phyloP scores from a whole-genome alignment of 257 asterid species.

The Craterostigma plantagineum region DNA sequence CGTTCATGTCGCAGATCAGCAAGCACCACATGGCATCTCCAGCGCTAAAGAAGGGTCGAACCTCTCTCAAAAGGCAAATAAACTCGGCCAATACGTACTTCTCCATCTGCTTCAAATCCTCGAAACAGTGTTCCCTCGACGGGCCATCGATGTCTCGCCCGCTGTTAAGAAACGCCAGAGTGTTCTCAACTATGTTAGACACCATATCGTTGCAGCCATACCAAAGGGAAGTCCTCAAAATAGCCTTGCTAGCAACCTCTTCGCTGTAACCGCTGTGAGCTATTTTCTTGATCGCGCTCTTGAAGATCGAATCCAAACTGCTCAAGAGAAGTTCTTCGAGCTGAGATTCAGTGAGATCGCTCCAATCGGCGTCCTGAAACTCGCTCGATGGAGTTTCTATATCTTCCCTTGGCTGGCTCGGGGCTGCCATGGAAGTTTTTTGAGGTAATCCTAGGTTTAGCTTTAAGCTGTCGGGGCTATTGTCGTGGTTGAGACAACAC shows the following conservation, averaged over 20 bases:
- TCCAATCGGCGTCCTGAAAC: slow-evolving; percentile 78
- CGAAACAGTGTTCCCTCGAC: slow-evolving; percentile 50
- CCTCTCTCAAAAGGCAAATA: slow-evolving; percentile 73
- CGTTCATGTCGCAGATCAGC: slow-evolving; percentile 83
- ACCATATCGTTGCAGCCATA: slow-evolving; percentile 86
- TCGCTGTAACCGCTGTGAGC: slow-evolving; percentile 51
- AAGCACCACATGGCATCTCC: slow-evolving; percentile 99
- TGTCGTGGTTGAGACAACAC: slow-evolving; percentile 36
- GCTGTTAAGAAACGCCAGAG: slow-evolving; percentile 53
- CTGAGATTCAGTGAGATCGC: slow-evolving; percentile 74
- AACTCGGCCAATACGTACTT: slow-evolving; percentile 82
- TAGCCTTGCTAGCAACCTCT: slow-evolving; percentile 58
- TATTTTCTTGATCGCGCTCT: slow-evolving; percentile 72
- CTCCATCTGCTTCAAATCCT: slow-evolving; percentile 73
- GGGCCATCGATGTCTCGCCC: slow-evolving; percentile 45
- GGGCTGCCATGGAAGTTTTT: slow-evolving; percentile 30
- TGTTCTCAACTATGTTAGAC: slow-evolving; percentile 79
- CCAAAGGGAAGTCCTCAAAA: slow-evolving; percentile 78
- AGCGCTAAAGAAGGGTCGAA: slow-evolving; percentile 76
- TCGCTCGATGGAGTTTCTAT: slow-evolving; percentile 28
- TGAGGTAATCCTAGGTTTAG: slow-evolving; percentile 64
- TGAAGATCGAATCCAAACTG: slow-evolving; percentile 66
- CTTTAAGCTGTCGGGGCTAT: slow-evolving; percentile 36
- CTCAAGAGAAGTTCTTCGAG: slow-evolving; percentile 65
- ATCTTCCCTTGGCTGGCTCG: slow-evolving; percentile 29